These are phyloP conservation scores for Periconia macrospinosa DNA, from an alignment of 2,329 filamentous ascomycete species.

Conservation along the genomic window DNA sequence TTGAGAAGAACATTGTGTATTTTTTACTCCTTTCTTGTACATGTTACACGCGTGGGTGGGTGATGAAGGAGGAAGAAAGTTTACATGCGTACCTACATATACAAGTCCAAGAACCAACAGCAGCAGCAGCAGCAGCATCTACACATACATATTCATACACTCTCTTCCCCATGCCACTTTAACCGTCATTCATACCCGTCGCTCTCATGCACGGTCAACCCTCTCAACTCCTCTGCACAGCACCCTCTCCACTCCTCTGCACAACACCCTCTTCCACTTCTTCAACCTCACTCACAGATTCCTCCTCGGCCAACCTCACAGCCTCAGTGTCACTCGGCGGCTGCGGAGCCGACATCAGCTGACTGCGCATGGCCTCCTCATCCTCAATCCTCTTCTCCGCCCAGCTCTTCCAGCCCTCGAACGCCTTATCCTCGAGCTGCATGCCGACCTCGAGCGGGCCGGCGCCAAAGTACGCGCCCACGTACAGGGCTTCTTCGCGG, in stretches of 20 bases:
- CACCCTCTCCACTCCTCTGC: slow-evolving; percentile 37
- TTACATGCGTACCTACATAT: no score
- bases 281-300: slow-evolving; percentile 36
- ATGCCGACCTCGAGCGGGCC: slow-evolving; percentile 74
- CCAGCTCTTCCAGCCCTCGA: slow-evolving; percentile 85
- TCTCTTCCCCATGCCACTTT: no score
- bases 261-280: slow-evolving; percentile 37
- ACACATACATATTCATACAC: no score
- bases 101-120: no score
- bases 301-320: slow-evolving; percentile 19
- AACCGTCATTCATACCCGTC: no score
- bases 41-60: no score
- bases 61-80: no score
- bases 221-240: slow-evolving; percentile 31
- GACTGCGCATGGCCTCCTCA: slow-evolving; percentile 51
- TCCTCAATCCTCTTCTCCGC: slow-evolving; percentile 59
- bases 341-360: slow-evolving; percentile 40
- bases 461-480: slow-evolving; percentile 88
- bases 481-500: slow-evolving; percentile 80
- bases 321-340: slow-evolving; percentile 14
- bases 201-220: slow-evolving; percentile 32
- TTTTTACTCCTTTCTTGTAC: no score
- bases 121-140: no score
- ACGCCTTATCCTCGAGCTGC: slow-evolving; percentile 77
- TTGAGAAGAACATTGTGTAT: not conserved